These are phyloP conservation scores for Chlorella sp. DNA, from an alignment of 139 green algal species.

Conservation along the genomic window DNA sequence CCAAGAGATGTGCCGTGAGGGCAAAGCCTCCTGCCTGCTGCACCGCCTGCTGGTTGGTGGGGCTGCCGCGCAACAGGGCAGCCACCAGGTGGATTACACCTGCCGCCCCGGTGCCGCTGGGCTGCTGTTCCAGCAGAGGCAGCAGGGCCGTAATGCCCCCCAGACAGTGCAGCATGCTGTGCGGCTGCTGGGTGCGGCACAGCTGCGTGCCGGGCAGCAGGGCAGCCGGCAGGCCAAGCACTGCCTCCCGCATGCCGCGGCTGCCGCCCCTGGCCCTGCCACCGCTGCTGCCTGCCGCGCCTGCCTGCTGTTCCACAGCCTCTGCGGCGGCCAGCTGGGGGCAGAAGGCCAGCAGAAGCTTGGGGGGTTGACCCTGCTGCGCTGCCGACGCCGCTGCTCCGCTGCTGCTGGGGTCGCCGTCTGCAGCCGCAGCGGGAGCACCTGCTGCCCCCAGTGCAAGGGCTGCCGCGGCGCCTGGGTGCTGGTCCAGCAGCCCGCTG, in stretches of 20 bases:
- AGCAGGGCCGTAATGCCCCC: constrained; percentile 54
- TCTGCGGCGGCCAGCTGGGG: constrained; percentile 3
- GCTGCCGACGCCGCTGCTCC: neutral
- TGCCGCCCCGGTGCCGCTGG: constrained; percentile 6
- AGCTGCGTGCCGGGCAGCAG: constrained; percentile 50
- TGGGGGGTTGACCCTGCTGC: neutral
- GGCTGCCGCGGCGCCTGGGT: constrained; percentile 20
- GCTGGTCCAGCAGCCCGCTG: constrained; percentile 43
- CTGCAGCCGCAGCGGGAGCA: neutral
- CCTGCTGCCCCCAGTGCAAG: neutral
- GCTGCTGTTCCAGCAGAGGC: constrained; percentile 43
- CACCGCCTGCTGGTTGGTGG: constrained; percentile 47
- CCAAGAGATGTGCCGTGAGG: constrained; percentile 43
- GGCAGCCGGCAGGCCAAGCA: constrained; percentile 31
- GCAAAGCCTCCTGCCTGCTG: constrained; percentile 32
- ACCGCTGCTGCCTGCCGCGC: neutral
- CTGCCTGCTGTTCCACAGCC: neutral
- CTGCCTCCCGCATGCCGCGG: constrained; percentile 6
- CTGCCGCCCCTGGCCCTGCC: neutral
- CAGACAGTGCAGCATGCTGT: constrained; percentile 61
- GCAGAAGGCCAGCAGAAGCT: constrained; percentile 20
- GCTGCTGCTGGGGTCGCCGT: neutral
- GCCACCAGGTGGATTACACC: constrained; percentile 31
- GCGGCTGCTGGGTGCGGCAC: constrained; percentile 51
- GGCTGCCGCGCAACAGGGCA: constrained; percentile 46